Percentiles rank a stretch among this genome's conserved stretches.
Evolutionary conservation across 306 rosid genomes (phyloP).

Genomic region (Sechiopsis laciniata): DNA sequence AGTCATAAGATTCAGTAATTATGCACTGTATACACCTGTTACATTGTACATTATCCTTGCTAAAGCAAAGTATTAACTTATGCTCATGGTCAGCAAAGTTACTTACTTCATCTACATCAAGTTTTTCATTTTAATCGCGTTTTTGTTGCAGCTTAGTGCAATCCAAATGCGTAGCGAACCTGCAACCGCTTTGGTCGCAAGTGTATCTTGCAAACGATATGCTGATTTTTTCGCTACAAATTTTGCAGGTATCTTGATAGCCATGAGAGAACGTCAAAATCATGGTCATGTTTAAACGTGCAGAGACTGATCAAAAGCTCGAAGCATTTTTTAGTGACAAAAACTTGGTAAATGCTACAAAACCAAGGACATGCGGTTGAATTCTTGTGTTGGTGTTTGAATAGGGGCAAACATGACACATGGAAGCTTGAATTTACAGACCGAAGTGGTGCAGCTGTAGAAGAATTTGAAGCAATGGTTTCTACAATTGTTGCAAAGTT

Average conservation of each 20-base stretch:
- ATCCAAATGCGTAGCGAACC: neutral
- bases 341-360: neutral
- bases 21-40: neutral
- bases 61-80: neutral
- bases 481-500: too few relatives aligned
- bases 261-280: neutral
- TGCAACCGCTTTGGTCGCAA: neutral
- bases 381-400: too few relatives aligned
- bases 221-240: neutral
- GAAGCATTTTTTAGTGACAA: neutral
- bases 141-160: neutral
- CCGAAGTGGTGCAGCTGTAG: too few relatives aligned
- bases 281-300: neutral
- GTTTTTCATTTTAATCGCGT: neutral
- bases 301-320: neutral
- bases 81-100: too few relatives aligned
- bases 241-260: neutral
- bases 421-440: too few relatives aligned
- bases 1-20: too few relatives aligned
- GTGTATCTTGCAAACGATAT: neutral
- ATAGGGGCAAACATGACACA: too few relatives aligned
- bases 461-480: too few relatives aligned
- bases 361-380: neutral
- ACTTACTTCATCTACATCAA: neutral
- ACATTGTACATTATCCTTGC: neutral